These are phyloP conservation scores for Penicillium soppii DNA, from an alignment of 495 filamentous ascomycete genomes.

Conservation along the genomic window DNA sequence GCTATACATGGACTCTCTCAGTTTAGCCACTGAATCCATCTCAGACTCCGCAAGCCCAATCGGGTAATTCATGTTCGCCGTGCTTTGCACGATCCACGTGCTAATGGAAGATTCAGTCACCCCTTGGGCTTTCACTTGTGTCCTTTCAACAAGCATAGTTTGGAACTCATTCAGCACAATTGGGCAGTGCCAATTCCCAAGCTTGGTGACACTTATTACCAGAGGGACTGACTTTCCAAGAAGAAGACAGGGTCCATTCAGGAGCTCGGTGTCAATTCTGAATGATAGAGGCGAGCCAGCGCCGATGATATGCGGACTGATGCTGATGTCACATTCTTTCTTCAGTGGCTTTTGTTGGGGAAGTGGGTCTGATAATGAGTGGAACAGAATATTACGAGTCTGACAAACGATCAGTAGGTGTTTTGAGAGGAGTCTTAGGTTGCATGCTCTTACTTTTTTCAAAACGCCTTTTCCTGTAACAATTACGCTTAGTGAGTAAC, in stretches of 20 bases:
- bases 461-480: not conserved
- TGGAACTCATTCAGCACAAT: not conserved
- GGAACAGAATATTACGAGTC: not conserved
- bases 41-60: not conserved
- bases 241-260: not conserved
- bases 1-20: not conserved
- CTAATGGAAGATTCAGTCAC: not conserved
- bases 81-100: conserved; percentile 1
- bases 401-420: not conserved
- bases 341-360: not conserved
- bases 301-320: not conserved
- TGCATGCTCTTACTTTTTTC: not conserved
- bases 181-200: not conserved
- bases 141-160: conserved; percentile 2
- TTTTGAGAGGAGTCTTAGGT: not conserved
- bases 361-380: not conserved
- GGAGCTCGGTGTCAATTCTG: not conserved
- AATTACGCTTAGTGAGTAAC: not conserved
- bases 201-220: not conserved
- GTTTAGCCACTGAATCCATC: not conserved
- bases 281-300: not conserved
- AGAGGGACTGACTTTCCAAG: not conserved
- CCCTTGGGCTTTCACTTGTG: not conserved
- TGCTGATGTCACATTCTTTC: not conserved
- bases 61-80: not conserved